These are phyloP conservation scores for Aethionema arabicum DNA, from an alignment of 345 rosid genomes.

Conservation along the genomic window DNA sequence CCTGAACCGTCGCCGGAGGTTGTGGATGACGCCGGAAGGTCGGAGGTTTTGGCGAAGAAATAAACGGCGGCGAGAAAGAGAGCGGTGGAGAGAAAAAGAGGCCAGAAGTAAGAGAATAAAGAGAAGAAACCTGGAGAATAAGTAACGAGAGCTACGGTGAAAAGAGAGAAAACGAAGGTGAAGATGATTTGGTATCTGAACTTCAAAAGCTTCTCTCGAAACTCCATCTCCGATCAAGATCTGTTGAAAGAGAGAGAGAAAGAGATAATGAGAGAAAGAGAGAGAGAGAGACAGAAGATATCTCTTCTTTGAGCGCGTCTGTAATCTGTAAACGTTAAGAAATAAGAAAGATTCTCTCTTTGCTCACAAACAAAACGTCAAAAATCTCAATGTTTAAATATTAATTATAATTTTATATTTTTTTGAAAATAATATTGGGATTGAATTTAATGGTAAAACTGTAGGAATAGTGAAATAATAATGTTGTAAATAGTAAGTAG, in stretches of 20 bases:
- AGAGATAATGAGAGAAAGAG: slow-evolving; percentile 6
- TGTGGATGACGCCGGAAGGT: slow-evolving; percentile 33
- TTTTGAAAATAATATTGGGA: background rate
- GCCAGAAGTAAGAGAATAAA: slow-evolving; percentile 82
- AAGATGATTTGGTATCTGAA: slow-evolving; percentile 56
- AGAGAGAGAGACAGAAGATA: slow-evolving; percentile 10
- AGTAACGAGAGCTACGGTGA: slow-evolving; percentile 39
- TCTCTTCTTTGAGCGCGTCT: slow-evolving; percentile 18
- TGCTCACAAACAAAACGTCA: slow-evolving; percentile 31
- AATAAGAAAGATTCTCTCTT: slow-evolving; percentile 35
- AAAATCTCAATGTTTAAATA: slow-evolving; percentile 1
- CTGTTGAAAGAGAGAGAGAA: slow-evolving; percentile 15
- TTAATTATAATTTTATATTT: background rate
- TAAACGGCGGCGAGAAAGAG: slow-evolving; percentile 70
- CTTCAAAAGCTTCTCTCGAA: slow-evolving; percentile 56
- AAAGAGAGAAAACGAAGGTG: slow-evolving; percentile 35
- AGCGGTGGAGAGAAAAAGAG: slow-evolving; percentile 83
- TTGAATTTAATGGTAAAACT: background rate
- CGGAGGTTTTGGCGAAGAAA: slow-evolving; percentile 60
- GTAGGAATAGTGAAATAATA: background rate
- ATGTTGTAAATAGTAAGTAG: slow-evolving; percentile 30
- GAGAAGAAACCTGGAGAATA: slow-evolving; percentile 73
- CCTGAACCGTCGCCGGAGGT: slow-evolving; percentile 39
- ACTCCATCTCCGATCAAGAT: slow-evolving; percentile 49
- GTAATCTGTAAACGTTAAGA: slow-evolving; percentile 22